phyloP scores from a whole-genome alignment of 192 early-diverging fungal species.

The Linnemannia exigua region DNA sequence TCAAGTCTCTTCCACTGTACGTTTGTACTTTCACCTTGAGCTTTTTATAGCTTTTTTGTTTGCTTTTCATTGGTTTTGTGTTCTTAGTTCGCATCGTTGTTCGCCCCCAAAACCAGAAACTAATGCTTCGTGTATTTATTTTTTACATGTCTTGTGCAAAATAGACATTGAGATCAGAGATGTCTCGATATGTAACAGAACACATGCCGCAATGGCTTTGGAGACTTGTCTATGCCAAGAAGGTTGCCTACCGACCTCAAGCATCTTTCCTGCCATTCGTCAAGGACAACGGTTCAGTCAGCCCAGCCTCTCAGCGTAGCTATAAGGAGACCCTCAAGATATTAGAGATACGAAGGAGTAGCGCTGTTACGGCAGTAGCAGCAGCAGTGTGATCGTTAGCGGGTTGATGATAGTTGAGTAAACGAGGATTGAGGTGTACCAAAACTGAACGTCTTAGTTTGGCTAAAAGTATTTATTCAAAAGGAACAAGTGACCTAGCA shows the following conservation, averaged over 20 bases:
- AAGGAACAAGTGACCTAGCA: too few species aligned
- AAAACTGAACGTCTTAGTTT: too few species aligned
- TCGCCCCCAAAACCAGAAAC: neutral
- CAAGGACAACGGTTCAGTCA: constrained; percentile 1
- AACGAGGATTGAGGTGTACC: too few species aligned
- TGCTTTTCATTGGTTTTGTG: neutral
- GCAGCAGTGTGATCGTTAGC: too few species aligned
- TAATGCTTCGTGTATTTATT: too few species aligned
- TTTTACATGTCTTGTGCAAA: neutral
- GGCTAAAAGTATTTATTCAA: too few species aligned
- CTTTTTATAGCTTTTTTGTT: neutral
- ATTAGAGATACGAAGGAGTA: too few species aligned
- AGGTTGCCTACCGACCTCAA: constrained; percentile 11
- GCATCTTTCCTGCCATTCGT: constrained; percentile 19
- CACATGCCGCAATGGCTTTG: constrained; percentile 20
- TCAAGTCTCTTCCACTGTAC: neutral
- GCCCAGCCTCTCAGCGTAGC: constrained; percentile 3
- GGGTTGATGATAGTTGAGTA: too few species aligned
- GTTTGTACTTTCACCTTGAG: neutral
- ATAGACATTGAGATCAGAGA: neutral
- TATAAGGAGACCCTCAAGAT: neutral
- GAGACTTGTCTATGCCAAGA: neutral
- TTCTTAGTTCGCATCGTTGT: neutral
- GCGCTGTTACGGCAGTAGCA: too few species aligned
- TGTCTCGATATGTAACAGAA: neutral